Evolutionary conservation across 2,329 filamentous ascomycete genomes (phyloP), one percentile per base, ranked within the genome.

Genomic region (Talaromyces sp.): DNA sequence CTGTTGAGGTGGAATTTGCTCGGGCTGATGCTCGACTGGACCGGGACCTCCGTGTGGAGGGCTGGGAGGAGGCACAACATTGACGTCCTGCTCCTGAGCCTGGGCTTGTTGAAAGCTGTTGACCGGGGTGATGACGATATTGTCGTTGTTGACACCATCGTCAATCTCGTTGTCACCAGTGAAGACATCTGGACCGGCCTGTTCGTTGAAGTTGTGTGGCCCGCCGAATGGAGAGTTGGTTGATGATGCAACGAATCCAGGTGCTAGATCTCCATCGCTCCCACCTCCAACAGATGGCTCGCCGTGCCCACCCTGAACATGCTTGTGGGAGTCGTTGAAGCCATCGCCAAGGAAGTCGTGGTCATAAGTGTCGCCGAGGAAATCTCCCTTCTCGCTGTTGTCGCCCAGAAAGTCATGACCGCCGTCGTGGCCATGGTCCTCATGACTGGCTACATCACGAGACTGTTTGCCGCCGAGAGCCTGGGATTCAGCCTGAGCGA

Each of bases 401-500:
- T 54, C 56, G 16, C 60, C 63, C n/a, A 64, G n/a, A 42, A 62
- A 50, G 35, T 62, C 58, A 60, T 56, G 62, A 8, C 50, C 39
- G 21, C 50, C 52, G 25, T 50, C 23, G 39, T 42, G 39, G 16
- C 28, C 50, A 21, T 56, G 46, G 12, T 35, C 48, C 9, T 44
- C 40, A 21, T 18, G 16, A 35, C 39, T 37, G 7, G 28, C 8
- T 12, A 56, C 11, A 54, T 60, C 57, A 33, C 59, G 48, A 31
- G 59, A 35, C 25, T 42, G 35, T 18, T 50, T 55, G 11, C 35
- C 35, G 5, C 54, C 54, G 25, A 25, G 16, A 23, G 28, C 39
- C 9, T 68, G 67, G 11, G 64, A 66, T 61, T 72, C 65, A 3
- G 70, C 69, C 52, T 70, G 69, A 12, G 69, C 72, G 50, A 72